Percentiles rank a stretch among this genome's conserved stretches.
Evolutionary conservation across 495 filamentous ascomycete genomes (phyloP).

Genomic region (Diplogelasinospora grovesii): DNA sequence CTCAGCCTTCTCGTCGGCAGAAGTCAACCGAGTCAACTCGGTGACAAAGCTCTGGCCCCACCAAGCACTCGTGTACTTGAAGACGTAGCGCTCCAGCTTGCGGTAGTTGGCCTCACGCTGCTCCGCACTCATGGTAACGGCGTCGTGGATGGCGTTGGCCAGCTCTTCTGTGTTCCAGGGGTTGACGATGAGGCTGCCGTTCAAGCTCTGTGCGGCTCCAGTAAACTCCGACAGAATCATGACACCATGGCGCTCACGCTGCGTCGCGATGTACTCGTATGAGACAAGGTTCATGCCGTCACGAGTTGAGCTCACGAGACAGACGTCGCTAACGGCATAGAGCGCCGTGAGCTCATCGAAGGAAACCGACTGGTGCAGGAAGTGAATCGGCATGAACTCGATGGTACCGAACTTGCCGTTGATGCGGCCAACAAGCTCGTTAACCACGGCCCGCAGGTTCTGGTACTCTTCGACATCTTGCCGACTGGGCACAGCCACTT

Average conservation of each 20-base stretch:
- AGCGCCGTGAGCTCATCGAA: conserved; percentile 90
- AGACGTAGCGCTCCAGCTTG: conserved; percentile 76
- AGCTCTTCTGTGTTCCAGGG: conserved; percentile 88
- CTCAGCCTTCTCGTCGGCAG: conserved; percentile 12
- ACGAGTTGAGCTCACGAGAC: conserved; percentile 82
- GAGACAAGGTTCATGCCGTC: conserved; percentile 97
- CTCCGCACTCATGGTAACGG: conserved; percentile 78
- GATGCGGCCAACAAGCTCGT: conserved; percentile 84
- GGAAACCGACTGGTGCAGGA: conserved; percentile 82
- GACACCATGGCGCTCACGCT: conserved; percentile 73
- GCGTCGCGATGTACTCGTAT: conserved; percentile 92
- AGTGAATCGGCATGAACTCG: conserved; percentile 90
- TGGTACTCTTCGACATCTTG: conserved; percentile 96
- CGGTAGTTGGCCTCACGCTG: conserved; percentile 74
- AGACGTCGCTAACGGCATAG: conserved; percentile 85
- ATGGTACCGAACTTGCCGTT: conserved; percentile 90
- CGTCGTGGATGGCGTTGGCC: conserved; percentile 75
- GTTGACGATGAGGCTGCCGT: conserved; percentile 81
- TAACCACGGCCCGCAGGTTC: conserved; percentile 81
- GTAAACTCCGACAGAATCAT: conserved; percentile 92
- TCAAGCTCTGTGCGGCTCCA: conserved; percentile 80
- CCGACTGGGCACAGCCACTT: conserved; percentile 86
- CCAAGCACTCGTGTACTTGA: conserved; percentile 90
- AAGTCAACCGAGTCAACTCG: conserved; percentile 60
- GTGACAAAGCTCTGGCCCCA: conserved; percentile 94